Percentiles rank a stretch among this genome's conserved stretches.
phyloP scores from a whole-genome alignment of 805 yeast genomes.

The Candida silvatica region DNA sequence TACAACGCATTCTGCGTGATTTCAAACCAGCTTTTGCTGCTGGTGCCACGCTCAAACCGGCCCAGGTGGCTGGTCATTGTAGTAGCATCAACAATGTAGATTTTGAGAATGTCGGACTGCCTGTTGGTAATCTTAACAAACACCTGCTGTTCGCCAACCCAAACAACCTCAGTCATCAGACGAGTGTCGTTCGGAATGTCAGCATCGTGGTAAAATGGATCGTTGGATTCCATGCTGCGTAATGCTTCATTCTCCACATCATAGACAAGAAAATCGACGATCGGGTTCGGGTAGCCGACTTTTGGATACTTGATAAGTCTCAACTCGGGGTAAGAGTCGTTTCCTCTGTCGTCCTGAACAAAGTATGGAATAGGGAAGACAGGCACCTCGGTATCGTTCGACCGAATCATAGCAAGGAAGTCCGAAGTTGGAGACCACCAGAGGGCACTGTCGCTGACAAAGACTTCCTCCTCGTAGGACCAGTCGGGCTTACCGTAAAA shows the following conservation, averaged over 20 bases:
- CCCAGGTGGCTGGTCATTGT: slow-evolving; percentile 27
- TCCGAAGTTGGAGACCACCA: slow-evolving; percentile 86
- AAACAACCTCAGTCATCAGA: slow-evolving; percentile 58
- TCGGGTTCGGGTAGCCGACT: slow-evolving; percentile 72
- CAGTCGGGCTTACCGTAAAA: slow-evolving; percentile 91
- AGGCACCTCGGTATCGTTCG: slow-evolving; percentile 69
- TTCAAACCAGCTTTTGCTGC: slow-evolving; percentile 68
- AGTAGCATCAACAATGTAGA: slow-evolving; percentile 42
- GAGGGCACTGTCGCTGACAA: slow-evolving; percentile 56
- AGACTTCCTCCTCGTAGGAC: slow-evolving; percentile 91
- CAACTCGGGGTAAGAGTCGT: slow-evolving; percentile 48
- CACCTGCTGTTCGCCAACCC: slow-evolving; percentile 52
- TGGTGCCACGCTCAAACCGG: slow-evolving; percentile 36
- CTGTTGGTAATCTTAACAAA: slow-evolving; percentile 56
- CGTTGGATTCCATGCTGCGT: slow-evolving; percentile 16
- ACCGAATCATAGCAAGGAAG: slow-evolving; percentile 53
- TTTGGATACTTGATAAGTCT: slow-evolving; percentile 70
- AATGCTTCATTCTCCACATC: slow-evolving; percentile 22
- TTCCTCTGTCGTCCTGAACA: slow-evolving; percentile 37
- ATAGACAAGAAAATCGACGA: slow-evolving; percentile 44
- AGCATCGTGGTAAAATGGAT: slow-evolving; percentile 33
- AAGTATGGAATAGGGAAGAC: slow-evolving; percentile 69
- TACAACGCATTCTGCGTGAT: slow-evolving; percentile 54
- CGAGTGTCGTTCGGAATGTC: slow-evolving; percentile 33
- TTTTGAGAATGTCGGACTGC: slow-evolving; percentile 55